Evolutionary conservation across 2,329 filamentous ascomycete species (phyloP).

Genomic region (Talaromyces sp.): DNA sequence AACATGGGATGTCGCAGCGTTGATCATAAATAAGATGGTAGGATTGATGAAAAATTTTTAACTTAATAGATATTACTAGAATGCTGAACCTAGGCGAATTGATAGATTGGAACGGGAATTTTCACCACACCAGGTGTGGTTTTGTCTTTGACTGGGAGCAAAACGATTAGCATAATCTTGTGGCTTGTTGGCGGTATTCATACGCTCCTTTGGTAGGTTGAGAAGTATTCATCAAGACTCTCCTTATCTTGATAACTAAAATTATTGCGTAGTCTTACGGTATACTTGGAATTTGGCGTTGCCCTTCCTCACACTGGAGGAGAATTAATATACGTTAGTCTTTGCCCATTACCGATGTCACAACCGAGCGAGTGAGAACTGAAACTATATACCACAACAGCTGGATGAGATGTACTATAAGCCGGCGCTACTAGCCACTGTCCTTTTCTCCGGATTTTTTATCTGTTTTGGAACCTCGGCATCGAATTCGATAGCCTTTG

Average conservation of each 20-base stretch:
- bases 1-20: background rate
- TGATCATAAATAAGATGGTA: background rate
- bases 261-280: background rate
- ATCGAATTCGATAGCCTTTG: too few relatives aligned
- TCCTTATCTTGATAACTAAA: background rate
- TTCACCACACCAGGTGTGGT: background rate
- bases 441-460: background rate
- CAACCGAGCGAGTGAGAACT: background rate
- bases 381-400: background rate
- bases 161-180: background rate
- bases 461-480: background rate
- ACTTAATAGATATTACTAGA: too few relatives aligned
- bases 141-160: background rate
- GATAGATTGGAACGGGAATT: background rate
- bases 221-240: background rate
- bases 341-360: background rate
- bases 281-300: background rate
- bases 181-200: background rate
- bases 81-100: too few relatives aligned
- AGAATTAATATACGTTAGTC: background rate
- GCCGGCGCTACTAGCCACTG: background rate
- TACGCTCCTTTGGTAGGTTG: background rate
- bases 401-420: background rate
- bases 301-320: background rate
- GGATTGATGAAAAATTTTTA: too few relatives aligned